These are phyloP conservation scores for Chenopodium quinoa DNA, from an alignment of 148 eudicot species.

Conservation along the genomic window DNA sequence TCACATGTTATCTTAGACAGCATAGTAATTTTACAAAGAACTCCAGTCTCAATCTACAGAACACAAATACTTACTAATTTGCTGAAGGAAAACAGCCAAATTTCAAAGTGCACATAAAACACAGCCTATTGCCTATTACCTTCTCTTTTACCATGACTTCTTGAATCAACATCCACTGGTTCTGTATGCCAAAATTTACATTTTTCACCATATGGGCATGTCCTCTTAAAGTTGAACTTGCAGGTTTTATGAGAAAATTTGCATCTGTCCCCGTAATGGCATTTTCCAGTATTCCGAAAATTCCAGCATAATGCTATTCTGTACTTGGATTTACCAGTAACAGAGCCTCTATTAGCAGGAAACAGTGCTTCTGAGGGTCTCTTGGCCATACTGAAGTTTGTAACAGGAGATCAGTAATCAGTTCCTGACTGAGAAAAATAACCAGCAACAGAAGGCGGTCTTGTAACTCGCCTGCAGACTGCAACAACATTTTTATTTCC, in stretches of 20 bases:
- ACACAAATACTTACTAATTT: not conserved
- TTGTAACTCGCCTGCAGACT: not conserved
- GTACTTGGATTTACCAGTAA: not conserved
- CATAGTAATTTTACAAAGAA: not conserved
- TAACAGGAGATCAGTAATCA: not conserved
- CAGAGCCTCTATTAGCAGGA: not conserved
- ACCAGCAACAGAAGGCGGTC: not conserved
- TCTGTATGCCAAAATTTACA: constrained; percentile 18
- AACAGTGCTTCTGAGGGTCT: not conserved
- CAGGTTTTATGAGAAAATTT: constrained; percentile 21
- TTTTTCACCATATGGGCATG: constrained; percentile 16
- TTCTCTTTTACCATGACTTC: too few relatives aligned
- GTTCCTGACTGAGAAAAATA: not conserved
- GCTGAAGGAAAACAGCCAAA: not conserved
- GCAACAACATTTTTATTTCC: constrained; percentile 7
- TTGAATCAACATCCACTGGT: not conserved
- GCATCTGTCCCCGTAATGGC: constrained; percentile 18
- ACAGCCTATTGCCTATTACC: constrained; percentile 28
- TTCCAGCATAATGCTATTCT: constrained; percentile 5
- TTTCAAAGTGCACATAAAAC: not conserved
- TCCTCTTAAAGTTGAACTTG: not conserved
- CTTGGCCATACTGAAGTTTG: not conserved
- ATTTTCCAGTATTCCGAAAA: constrained; percentile 15
- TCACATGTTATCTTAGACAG: not conserved
- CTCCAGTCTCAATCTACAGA: not conserved